Evolutionary conservation across 192 early-diverging fungal genomes (phyloP).

Genomic region (Coemansia sp.): DNA sequence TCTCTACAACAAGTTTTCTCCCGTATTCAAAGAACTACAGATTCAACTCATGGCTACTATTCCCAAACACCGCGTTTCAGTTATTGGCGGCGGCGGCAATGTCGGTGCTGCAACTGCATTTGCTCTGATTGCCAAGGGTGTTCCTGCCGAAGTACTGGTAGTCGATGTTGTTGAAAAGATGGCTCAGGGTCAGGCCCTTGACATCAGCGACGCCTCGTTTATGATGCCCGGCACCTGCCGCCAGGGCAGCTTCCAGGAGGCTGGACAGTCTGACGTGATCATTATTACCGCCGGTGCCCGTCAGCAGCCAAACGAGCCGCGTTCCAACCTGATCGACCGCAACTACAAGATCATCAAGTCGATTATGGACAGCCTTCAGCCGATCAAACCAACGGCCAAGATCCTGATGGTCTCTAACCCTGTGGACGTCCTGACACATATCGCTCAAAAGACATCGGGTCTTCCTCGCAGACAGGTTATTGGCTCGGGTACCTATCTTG

Average conservation of each 20-base stretch:
- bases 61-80: slow-evolving; percentile 53
- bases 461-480: slow-evolving; percentile 75
- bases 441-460: slow-evolving; percentile 81
- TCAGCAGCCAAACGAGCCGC: slow-evolving; percentile 72
- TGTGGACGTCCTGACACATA: slow-evolving; percentile 77
- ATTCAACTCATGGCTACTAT: slow-evolving; percentile 20
- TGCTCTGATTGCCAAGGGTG: slow-evolving; percentile 64
- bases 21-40: slow-evolving; percentile 4
- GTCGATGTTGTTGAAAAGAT: slow-evolving; percentile 68
- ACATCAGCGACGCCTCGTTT: slow-evolving; percentile 78
- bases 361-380: slow-evolving; percentile 70
- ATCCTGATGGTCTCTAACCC: slow-evolving; percentile 84
- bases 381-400: slow-evolving; percentile 67
- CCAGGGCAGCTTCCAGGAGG: slow-evolving; percentile 62
- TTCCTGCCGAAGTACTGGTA: slow-evolving; percentile 68
- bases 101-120: slow-evolving; percentile 75
- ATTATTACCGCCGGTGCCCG: slow-evolving; percentile 83
- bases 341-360: slow-evolving; percentile 75
- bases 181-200: slow-evolving; percentile 74
- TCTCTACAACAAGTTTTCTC: slow-evolving; percentile 5
- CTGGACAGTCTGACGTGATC: slow-evolving; percentile 80
- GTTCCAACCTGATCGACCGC: slow-evolving; percentile 70
- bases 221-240: slow-evolving; percentile 63
- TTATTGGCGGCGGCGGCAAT: slow-evolving; percentile 72
- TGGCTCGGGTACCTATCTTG: slow-evolving; percentile 83